Conservation (phyloP, 106 monocot species). For the Dioscorea zingiberensis region DNA sequence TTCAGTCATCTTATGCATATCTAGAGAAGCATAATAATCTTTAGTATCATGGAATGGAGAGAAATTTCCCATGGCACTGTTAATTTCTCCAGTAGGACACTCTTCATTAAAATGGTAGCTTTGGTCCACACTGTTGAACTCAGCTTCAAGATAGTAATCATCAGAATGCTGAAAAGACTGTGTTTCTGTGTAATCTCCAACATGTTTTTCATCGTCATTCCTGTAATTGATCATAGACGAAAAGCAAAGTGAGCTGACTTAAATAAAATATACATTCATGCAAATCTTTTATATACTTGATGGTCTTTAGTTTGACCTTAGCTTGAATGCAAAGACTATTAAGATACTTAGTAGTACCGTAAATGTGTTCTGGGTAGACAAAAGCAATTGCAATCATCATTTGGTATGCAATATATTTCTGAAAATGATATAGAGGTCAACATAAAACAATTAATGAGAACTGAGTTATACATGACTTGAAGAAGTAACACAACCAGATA, state of each 20-base stretch:
- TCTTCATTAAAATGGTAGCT: neutral
- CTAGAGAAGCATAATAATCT: neutral
- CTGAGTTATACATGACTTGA: too few relatives aligned
- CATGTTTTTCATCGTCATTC: conserved; percentile 8
- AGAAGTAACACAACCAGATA: too few relatives aligned
- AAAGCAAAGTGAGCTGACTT: neutral
- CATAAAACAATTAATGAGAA: too few relatives aligned
- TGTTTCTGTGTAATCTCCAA: neutral
- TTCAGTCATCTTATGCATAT: conserved; percentile 10
- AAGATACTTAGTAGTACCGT: too few relatives aligned
- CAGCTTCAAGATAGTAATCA: conserved; percentile 3
- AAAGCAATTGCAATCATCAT: too few relatives aligned
- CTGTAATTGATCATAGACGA: neutral
- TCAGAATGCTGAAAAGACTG: conserved; percentile 3
- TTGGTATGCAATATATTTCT: too few relatives aligned
- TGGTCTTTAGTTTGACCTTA: too few relatives aligned
- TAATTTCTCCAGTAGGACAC: conserved; percentile 2
- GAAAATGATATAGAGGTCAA: too few relatives aligned
- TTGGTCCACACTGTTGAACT: neutral
- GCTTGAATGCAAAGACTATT: too few relatives aligned
- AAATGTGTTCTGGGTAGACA: too few relatives aligned
- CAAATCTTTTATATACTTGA: neutral
- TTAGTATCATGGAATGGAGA: neutral
- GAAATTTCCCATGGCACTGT: neutral
- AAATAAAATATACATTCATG: neutral